Percentiles rank a stretch among this genome's conserved stretches.
These are phyloP conservation scores for Takashimella koratensis DNA, from an alignment of 1,284 basidiomycete genomes.

Conservation along the genomic window DNA sequence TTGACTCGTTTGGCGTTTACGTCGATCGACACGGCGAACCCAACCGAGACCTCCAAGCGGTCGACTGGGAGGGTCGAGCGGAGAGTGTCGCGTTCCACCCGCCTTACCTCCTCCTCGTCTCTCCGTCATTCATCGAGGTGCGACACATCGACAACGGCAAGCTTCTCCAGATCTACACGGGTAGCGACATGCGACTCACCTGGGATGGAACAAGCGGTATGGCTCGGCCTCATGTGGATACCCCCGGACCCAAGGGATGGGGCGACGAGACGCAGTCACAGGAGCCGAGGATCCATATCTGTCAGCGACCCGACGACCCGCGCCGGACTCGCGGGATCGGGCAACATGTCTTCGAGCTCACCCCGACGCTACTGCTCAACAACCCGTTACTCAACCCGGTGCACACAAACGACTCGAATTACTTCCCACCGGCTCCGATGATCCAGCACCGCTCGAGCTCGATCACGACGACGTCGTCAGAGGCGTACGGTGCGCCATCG, in stretches of 20 bases:
- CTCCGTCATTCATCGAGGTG: conserved; percentile 87
- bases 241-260: conserved; percentile 44
- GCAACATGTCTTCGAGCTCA: conserved; percentile 48
- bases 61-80: conserved; percentile 93
- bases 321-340: conserved; percentile 36
- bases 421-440: conserved; percentile 46
- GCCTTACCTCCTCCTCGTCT: conserved; percentile 86
- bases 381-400: conserved; percentile 44
- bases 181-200: conserved; percentile 74
- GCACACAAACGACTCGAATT: conserved; percentile 45
- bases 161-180: conserved; percentile 82
- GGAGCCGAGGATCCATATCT: conserved; percentile 48
- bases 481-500: neutral
- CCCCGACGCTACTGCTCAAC: conserved; percentile 47
- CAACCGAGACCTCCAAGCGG: conserved; percentile 63
- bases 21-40: conserved; percentile 67
- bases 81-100: conserved; percentile 82
- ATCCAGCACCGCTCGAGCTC: neutral
- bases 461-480: neutral
- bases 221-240: conserved; percentile 23
- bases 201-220: conserved; percentile 63
- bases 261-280: conserved; percentile 44
- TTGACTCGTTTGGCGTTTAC: conserved; percentile 81
- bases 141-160: conserved; percentile 80
- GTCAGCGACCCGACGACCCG: conserved; percentile 34